phyloP scores from a whole-genome alignment of 2,329 filamentous ascomycete species.

The Rhinocladiella mackenziei region DNA sequence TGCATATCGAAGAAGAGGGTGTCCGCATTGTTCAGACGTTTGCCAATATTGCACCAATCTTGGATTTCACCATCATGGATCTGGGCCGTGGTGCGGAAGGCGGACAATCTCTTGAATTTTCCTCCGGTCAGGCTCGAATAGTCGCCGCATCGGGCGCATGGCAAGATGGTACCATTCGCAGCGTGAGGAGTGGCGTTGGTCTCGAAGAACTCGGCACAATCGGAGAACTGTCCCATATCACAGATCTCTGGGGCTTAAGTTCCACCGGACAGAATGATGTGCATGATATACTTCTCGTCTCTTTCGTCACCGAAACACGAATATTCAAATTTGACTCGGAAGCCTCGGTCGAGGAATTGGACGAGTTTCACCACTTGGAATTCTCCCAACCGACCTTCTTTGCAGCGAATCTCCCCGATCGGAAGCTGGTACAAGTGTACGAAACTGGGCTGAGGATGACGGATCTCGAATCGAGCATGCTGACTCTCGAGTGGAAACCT shows the following conservation, averaged over 20 bases:
- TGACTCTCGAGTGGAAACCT: slow-evolving; percentile 46
- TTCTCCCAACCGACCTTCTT: slow-evolving; percentile 70
- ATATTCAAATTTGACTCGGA: slow-evolving; percentile 70
- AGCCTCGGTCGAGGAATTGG: slow-evolving; percentile 81
- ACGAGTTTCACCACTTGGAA: slow-evolving; percentile 66
- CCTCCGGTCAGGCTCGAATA: slow-evolving; percentile 87
- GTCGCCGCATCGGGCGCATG: slow-evolving; percentile 90
- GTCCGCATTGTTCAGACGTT: slow-evolving; percentile 70
- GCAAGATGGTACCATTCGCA: slow-evolving; percentile 80
- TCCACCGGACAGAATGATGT: slow-evolving; percentile 49
- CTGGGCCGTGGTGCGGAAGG: slow-evolving; percentile 81
- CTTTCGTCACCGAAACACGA: slow-evolving; percentile 78
- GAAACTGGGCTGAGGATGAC: slow-evolving; percentile 58
- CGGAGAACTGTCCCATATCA: slow-evolving; percentile 70
- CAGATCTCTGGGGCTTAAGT: slow-evolving; percentile 66
- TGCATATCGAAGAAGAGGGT: slow-evolving; percentile 58
- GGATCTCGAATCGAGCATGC: slow-evolving; percentile 45
- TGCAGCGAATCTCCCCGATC: slow-evolving; percentile 60
- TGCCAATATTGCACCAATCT: slow-evolving; percentile 80
- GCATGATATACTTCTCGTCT: slow-evolving; percentile 69
- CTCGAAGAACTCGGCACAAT: slow-evolving; percentile 82
- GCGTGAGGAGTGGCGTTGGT: slow-evolving; percentile 88
- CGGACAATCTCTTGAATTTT: slow-evolving; percentile 80
- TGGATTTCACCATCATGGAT: slow-evolving; percentile 96
- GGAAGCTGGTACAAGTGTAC: slow-evolving; percentile 72